Evolutionary conservation across 208 protist genomes (phyloP).

Genomic region (Herpetomonas tarakana): DNA sequence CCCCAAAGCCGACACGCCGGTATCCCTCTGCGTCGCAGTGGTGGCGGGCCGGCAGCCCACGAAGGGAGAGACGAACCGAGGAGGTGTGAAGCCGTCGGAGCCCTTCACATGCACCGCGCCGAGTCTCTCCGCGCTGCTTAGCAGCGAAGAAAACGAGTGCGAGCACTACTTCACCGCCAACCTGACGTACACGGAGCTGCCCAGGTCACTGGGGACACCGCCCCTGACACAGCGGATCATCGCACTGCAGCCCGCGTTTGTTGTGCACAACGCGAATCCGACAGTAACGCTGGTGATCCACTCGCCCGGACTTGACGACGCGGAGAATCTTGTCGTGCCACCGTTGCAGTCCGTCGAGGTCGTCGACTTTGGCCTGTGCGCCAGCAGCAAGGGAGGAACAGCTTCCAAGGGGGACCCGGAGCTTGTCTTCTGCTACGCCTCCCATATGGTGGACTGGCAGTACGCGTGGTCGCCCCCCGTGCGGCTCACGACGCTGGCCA

Average conservation of each 20-base stretch:
- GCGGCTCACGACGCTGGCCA: constrained; percentile 31
- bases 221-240: constrained; percentile 2
- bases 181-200: constrained; percentile 3
- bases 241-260: constrained; percentile 2
- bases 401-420: constrained; percentile 17
- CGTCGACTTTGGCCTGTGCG: not conserved
- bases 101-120: constrained; percentile 22
- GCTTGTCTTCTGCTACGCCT: constrained; percentile 26
- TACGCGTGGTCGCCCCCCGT: constrained; percentile 44
- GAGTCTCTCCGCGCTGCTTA: constrained; percentile 20
- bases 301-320: not conserved
- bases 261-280: constrained; percentile 11
- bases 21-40: not conserved
- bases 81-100: constrained; percentile 13
- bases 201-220: too few relatives aligned
- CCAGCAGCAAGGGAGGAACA: too few relatives aligned
- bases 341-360: constrained; percentile 1
- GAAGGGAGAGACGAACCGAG: too few relatives aligned
- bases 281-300: constrained; percentile 1
- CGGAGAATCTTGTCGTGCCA: not conserved
- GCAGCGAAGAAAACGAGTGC: constrained; percentile 15
- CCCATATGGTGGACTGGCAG: not conserved
- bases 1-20: not conserved
- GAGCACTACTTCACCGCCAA: constrained; percentile 17
- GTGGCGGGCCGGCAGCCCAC: not conserved